A percentile compares a stretch with the other conserved stretches of the same genome.
Conservation (phyloP, 169 alveolate genomes). For the Plasmodium yoelii region DNA sequence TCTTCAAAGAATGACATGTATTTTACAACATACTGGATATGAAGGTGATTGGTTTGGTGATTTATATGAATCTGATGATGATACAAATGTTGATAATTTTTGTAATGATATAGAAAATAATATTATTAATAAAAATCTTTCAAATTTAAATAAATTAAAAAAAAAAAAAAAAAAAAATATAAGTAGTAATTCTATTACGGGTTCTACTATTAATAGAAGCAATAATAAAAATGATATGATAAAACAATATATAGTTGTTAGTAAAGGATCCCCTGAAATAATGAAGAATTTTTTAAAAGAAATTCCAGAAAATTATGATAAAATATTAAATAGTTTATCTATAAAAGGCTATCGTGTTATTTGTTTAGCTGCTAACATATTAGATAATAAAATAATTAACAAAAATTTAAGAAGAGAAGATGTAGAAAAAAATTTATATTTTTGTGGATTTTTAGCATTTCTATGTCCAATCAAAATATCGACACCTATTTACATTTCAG, state of each 20-base stretch:
- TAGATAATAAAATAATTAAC: slow-evolving; percentile 30
- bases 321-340: slow-evolving; percentile 86
- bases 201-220: slow-evolving; percentile 80
- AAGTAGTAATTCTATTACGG: not conserved
- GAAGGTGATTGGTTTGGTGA: slow-evolving; percentile 76
- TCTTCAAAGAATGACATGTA: slow-evolving; percentile 89
- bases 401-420: slow-evolving; percentile 85
- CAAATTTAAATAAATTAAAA: slow-evolving; percentile 20
- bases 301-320: slow-evolving; percentile 93
- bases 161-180: slow-evolving; percentile 15
- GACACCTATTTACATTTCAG: slow-evolving; percentile 89
- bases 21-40: slow-evolving; percentile 74
- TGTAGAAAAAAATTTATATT: slow-evolving; percentile 92
- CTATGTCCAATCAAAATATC: slow-evolving; percentile 95
- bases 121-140: slow-evolving; percentile 22
- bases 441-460: slow-evolving; percentile 95
- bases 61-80: slow-evolving; percentile 5
- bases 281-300: slow-evolving; percentile 88
- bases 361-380: slow-evolving; percentile 82
- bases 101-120: slow-evolving; percentile 42
- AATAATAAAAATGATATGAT: slow-evolving; percentile 6
- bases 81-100: slow-evolving; percentile 6
- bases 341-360: slow-evolving; percentile 92
- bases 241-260: slow-evolving; percentile 82
- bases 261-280: slow-evolving; percentile 98